Percentiles rank a stretch among this genome's conserved stretches.
Evolutionary conservation across 2,329 filamentous ascomycete genomes (phyloP).

Genomic region (Cordyceps farinosa): DNA sequence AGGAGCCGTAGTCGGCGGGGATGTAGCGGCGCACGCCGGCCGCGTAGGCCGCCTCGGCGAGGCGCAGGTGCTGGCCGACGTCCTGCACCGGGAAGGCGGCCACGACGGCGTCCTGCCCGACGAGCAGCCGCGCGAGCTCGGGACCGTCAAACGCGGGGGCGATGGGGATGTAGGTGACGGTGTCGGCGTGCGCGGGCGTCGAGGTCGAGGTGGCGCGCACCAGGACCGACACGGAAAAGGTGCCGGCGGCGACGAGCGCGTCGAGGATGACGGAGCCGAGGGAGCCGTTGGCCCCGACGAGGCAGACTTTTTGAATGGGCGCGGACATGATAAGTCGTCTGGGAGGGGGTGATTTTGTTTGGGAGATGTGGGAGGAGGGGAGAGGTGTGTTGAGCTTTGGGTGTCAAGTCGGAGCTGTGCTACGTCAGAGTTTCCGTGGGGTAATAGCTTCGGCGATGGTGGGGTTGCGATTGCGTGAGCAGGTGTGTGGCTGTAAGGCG

Average conservation of each 20-base stretch:
- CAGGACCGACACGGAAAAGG: conserved; percentile 52
- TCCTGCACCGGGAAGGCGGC: conserved; percentile 37
- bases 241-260: conserved; percentile 33
- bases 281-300: conserved; percentile 37
- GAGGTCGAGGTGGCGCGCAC: conserved; percentile 39
- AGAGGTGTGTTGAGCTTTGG: not conserved
- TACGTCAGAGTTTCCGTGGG: conserved; percentile 17
- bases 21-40: conserved; percentile 61
- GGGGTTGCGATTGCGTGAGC: not conserved
- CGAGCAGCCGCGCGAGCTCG: conserved; percentile 44
- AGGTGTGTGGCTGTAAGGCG: not conserved
- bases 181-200: conserved; percentile 27
- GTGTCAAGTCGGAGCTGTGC: not conserved
- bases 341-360: not conserved
- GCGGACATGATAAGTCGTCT: conserved; percentile 5
- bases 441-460: conserved; percentile 8
- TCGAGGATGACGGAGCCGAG: conserved; percentile 38
- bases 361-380: not conserved
- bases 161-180: conserved; percentile 25
- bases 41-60: conserved; percentile 55
- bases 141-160: conserved; percentile 30
- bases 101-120: conserved; percentile 56
- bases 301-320: conserved; percentile 30
- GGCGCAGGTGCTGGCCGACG: conserved; percentile 41
- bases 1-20: conserved; percentile 54